Evolutionary conservation across 345 rosid genomes (phyloP).

Genomic region (Camelina neglecta): DNA sequence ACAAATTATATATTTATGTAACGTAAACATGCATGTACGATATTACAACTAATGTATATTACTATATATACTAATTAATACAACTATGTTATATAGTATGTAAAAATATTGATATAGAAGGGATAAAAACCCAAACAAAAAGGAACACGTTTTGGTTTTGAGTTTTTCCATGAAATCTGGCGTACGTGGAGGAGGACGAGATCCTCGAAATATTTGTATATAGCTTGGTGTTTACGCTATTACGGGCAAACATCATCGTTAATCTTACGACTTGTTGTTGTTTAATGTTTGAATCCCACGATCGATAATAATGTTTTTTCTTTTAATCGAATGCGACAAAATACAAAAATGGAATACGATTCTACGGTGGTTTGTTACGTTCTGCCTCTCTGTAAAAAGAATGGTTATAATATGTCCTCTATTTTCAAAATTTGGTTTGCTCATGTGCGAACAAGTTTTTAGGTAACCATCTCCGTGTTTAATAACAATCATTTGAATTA

Average conservation of each 20-base stretch:
- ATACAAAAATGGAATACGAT: slow-evolving; percentile 27
- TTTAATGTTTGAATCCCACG: slow-evolving; percentile 32
- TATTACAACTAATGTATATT: not conserved
- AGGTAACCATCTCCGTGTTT: slow-evolving; percentile 8
- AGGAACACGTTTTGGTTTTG: slow-evolving; percentile 16
- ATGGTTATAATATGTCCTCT: not conserved
- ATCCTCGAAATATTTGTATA: slow-evolving; percentile 34
- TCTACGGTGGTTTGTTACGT: slow-evolving; percentile 4
- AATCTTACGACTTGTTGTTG: slow-evolving; percentile 39
- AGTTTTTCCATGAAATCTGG: slow-evolving; percentile 39
- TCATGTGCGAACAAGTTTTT: slow-evolving; percentile 29
- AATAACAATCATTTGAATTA: not conserved
- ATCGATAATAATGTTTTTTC: slow-evolving; percentile 10
- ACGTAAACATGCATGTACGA: not conserved
- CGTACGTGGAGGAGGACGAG: slow-evolving; percentile 39
- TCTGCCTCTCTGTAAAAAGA: slow-evolving; percentile 15
- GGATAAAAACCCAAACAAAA: not conserved
- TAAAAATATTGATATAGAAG: not conserved
- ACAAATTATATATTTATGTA: not conserved
- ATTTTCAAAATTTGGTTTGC: slow-evolving; percentile 25
- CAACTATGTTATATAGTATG: not conserved
- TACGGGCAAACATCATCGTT: slow-evolving; percentile 39
- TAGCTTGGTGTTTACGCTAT: slow-evolving; percentile 39
- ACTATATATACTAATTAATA: not conserved
- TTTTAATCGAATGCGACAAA: slow-evolving; percentile 23